These are phyloP conservation scores for Alternaria arbusti DNA, from an alignment of 2,329 filamentous ascomycete genomes.

Conservation along the genomic window DNA sequence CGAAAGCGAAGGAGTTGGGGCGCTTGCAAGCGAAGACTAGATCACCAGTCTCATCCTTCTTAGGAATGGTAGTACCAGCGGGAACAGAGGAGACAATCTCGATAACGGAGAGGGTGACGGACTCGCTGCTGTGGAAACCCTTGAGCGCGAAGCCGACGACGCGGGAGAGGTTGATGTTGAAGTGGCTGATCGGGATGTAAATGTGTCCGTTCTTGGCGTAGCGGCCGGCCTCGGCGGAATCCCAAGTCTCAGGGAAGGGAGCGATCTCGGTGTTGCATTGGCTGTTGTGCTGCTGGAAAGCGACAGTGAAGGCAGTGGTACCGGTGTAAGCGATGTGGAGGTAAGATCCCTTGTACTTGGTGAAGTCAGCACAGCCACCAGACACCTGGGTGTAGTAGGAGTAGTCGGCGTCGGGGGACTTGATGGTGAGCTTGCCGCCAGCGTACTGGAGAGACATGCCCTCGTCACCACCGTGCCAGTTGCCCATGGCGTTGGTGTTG, in stretches of 20 bases:
- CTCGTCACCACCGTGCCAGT: conserved; percentile 72
- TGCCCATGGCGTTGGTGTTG: conserved; percentile 64
- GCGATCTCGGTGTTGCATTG: conserved; percentile 62
- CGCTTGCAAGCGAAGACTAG: conserved; percentile 69
- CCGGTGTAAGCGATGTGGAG: conserved; percentile 70
- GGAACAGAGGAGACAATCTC: conserved; percentile 67
- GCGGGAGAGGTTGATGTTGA: conserved; percentile 65
- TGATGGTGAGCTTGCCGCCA: conserved; percentile 61
- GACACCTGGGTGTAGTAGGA: conserved; percentile 67
- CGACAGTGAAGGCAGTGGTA: conserved; percentile 67
- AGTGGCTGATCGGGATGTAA: conserved; percentile 72
- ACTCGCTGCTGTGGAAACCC: conserved; percentile 65
- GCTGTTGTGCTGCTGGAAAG: conserved; percentile 71
- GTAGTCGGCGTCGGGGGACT: conserved; percentile 66
- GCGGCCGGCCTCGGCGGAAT: conserved; percentile 68
- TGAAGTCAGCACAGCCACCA: conserved; percentile 63
- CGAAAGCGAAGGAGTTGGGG: conserved; percentile 74
- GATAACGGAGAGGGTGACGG: conserved; percentile 62
- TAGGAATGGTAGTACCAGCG: conserved; percentile 58
- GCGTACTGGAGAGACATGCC: conserved; percentile 61
- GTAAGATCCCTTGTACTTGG: conserved; percentile 62
- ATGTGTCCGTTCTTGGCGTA: conserved; percentile 65
- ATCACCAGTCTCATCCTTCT: conserved; percentile 66
- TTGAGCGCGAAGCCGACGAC: conserved; percentile 67
- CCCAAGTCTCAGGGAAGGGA: conserved; percentile 71